Conservation (phyloP, 345 rosid species). For the Eucalyptus polyanthemos region DNA sequence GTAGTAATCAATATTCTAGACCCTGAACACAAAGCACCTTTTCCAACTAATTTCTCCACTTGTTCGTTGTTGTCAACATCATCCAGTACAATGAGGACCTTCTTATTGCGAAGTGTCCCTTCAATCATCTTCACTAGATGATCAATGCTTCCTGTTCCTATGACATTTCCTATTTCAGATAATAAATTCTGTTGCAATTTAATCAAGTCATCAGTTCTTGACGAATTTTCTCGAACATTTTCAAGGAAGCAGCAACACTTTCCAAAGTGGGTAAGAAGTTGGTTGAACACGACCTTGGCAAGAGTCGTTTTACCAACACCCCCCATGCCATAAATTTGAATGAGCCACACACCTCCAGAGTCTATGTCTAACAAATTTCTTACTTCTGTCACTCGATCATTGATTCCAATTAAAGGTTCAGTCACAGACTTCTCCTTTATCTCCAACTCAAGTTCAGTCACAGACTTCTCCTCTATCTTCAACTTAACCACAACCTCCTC, state of each 20-base stretch:
- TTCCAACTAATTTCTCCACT: background rate
- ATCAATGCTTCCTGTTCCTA: background rate
- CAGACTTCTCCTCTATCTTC: fast-evolving
- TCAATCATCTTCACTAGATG: fast-evolving
- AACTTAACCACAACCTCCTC: too few relatives aligned
- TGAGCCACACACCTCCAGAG: fast-evolving
- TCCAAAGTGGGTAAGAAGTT: background rate
- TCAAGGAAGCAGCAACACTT: background rate
- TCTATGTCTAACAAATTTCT: fast-evolving
- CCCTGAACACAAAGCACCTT: background rate
- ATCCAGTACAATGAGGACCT: background rate
- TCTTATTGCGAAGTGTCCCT: background rate
- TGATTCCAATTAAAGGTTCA: background rate
- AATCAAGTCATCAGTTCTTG: background rate
- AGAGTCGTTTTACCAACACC: background rate
- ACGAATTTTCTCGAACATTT: background rate
- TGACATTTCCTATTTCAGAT: background rate
- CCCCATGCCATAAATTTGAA: background rate
- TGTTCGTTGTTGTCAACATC: background rate
- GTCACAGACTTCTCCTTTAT: background rate
- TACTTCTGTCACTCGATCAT: fast-evolving
- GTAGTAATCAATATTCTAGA: background rate
- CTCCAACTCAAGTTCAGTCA: background rate
- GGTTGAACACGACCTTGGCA: background rate
- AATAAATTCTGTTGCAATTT: background rate